A percentile compares a stretch with the other conserved stretches of the same genome.
phyloP scores from a whole-genome alignment of 495 filamentous ascomycete species.

The Wilcoxina mikolae region DNA sequence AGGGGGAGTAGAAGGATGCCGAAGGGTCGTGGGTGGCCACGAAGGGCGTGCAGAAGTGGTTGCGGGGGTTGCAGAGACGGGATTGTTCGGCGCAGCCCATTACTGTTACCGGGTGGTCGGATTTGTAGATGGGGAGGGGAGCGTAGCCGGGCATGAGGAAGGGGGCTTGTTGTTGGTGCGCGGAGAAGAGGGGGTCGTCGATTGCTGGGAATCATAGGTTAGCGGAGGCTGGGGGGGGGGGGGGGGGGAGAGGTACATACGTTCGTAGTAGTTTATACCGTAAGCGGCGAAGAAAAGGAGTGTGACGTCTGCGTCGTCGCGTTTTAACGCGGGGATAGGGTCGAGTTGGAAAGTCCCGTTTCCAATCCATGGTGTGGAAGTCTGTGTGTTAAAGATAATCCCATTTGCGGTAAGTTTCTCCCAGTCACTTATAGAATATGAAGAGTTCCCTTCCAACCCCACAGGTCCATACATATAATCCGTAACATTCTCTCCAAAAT shows the following conservation, averaged over 20 bases:
- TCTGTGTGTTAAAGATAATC: not conserved
- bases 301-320: conserved; percentile 3
- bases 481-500: not conserved
- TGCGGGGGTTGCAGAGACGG: conserved; percentile 1
- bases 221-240: not conserved
- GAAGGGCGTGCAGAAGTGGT: not conserved
- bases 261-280: not conserved
- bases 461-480: not conserved
- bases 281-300: not conserved
- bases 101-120: not conserved
- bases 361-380: conserved; percentile 1
- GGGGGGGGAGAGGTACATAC: not conserved
- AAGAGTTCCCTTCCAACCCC: not conserved
- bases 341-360: not conserved
- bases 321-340: not conserved
- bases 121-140: not conserved
- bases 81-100: conserved; percentile 2
- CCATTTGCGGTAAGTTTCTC: not conserved
- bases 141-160: conserved; percentile 1
- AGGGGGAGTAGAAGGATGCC: not conserved
- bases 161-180: not conserved
- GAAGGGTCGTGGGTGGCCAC: not conserved
- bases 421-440: not conserved
- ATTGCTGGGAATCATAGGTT: not conserved
- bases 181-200: not conserved